Evolutionary conservation across 2,329 filamentous ascomycete genomes (phyloP).

Genomic region (Hyphodiscus sp.): DNA sequence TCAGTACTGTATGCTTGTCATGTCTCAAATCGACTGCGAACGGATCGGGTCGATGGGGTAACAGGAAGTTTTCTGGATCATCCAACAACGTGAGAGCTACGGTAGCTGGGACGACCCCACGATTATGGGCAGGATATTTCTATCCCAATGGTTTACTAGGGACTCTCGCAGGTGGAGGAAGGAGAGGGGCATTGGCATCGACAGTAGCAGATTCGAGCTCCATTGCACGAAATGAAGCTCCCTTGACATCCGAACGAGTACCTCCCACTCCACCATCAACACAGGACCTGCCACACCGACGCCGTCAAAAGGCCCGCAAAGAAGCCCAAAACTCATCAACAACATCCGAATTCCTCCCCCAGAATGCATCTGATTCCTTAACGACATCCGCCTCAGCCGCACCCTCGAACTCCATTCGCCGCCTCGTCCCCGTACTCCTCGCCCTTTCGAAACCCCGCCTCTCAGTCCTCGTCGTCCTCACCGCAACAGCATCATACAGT

Average conservation of each 20-base stretch:
- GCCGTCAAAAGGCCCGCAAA: constrained; percentile 23
- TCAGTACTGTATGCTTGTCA: constrained; percentile 21
- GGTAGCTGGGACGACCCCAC: constrained; percentile 12
- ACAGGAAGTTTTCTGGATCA: constrained; percentile 21
- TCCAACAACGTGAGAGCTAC: constrained; percentile 20
- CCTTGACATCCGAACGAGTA: background rate
- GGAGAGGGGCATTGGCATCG: constrained; percentile 18
- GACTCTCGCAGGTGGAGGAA: constrained; percentile 13
- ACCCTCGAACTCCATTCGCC: constrained; percentile 49
- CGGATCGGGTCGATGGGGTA: constrained; percentile 7
- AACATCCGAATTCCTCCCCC: constrained; percentile 31
- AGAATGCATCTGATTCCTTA: constrained; percentile 50
- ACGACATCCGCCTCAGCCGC: constrained; percentile 44
- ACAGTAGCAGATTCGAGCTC: constrained; percentile 9
- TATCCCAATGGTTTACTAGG: constrained; percentile 23
- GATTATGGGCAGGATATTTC: constrained; percentile 25
- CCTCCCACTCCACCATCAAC: constrained; percentile 1
- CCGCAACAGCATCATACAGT: constrained; percentile 84
- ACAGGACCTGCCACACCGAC: constrained; percentile 27
- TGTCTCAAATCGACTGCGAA: constrained; percentile 15
- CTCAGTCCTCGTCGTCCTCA: constrained; percentile 83
- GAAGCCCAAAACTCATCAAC: constrained; percentile 17
- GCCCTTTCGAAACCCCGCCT: constrained; percentile 94
- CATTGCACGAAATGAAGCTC: constrained; percentile 14
- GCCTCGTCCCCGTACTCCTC: constrained; percentile 72